phyloP scores from a whole-genome alignment of 345 rosid species.

The Corchorus olitorius region DNA sequence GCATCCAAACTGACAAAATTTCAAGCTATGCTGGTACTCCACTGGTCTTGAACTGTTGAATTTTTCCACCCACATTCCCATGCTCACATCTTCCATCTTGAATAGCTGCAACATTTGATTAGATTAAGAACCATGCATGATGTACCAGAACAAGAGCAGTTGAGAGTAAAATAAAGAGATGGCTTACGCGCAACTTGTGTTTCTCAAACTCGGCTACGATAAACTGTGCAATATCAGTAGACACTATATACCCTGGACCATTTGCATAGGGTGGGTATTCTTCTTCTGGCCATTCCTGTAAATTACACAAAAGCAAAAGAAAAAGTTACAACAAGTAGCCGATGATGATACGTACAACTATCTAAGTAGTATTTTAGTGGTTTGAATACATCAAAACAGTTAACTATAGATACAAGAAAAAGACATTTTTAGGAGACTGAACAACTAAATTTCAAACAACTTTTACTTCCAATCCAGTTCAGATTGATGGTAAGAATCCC shows the following conservation, averaged over 20 bases:
- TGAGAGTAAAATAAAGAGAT: neutral
- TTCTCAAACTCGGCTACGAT: constrained; percentile 78
- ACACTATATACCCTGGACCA: constrained; percentile 92
- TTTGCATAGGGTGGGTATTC: constrained; percentile 96
- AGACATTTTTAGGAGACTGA: neutral
- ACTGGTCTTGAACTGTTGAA: constrained; percentile 80
- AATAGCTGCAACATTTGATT: constrained; percentile 57
- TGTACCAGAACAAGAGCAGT: neutral
- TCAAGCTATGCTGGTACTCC: constrained; percentile 74
- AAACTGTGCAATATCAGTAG: constrained; percentile 75
- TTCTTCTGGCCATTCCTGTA: constrained; percentile 98
- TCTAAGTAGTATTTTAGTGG: neutral
- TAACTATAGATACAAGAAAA: neutral
- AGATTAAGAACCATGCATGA: neutral
- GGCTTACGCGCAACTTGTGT: constrained; percentile 69
- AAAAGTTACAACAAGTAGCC: neutral
- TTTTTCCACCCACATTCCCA: constrained; percentile 99
- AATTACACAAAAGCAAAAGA: neutral
- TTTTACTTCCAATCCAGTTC: neutral
- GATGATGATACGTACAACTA: neutral
- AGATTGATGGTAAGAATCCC: neutral
- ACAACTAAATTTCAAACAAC: neutral
- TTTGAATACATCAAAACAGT: neutral
- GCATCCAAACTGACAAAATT: constrained; percentile 95
- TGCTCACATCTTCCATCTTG: constrained; percentile 99